Evolutionary conservation across 2,329 filamentous ascomycete species (phyloP).

Genomic region (Cladosporium sp.): DNA sequence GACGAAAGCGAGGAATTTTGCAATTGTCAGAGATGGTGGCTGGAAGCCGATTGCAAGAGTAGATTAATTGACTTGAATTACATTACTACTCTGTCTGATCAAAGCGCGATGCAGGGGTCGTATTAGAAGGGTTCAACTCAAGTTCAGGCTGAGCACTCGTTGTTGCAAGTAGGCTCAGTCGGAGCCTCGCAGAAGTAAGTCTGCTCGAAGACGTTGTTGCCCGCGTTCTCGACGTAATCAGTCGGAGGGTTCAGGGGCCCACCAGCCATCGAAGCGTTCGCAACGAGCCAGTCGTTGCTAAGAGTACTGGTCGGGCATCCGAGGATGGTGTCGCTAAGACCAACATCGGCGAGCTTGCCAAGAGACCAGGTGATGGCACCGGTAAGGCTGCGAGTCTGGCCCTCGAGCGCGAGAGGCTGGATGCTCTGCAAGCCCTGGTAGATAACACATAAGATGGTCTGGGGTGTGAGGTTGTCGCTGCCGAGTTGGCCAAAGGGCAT

Average conservation of each 20-base stretch:
- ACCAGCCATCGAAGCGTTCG: conserved; percentile 24
- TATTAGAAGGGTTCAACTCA: too few relatives aligned
- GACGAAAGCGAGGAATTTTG: conserved; percentile 29
- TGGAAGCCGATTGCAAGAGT: conserved; percentile 18
- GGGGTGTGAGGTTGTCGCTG: too few relatives aligned
- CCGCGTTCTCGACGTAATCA: conserved; percentile 22
- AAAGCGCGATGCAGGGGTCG: not conserved
- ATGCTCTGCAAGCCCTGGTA: too few relatives aligned
- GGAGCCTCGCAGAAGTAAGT: conserved; percentile 28
- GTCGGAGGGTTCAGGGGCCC: conserved; percentile 27
- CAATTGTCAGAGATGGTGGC: conserved; percentile 11
- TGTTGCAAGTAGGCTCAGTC: conserved; percentile 18
- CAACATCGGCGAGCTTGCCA: conserved; percentile 25
- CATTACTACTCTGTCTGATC: not conserved
- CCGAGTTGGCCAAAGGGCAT: too few relatives aligned
- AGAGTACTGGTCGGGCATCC: conserved; percentile 28
- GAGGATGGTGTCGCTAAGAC: conserved; percentile 26
- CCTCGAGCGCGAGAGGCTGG: too few relatives aligned
- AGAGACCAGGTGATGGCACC: conserved; percentile 17
- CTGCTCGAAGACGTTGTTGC: conserved; percentile 33
- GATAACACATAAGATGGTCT: too few relatives aligned
- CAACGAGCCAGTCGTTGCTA: conserved; percentile 27
- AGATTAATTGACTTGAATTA: not conserved
- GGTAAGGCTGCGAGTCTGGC: too few relatives aligned
- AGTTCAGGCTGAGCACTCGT: not conserved